Evolutionary conservation across 2,329 filamentous ascomycete genomes (phyloP).

Genomic region (Chaetomiaceae sp.): DNA sequence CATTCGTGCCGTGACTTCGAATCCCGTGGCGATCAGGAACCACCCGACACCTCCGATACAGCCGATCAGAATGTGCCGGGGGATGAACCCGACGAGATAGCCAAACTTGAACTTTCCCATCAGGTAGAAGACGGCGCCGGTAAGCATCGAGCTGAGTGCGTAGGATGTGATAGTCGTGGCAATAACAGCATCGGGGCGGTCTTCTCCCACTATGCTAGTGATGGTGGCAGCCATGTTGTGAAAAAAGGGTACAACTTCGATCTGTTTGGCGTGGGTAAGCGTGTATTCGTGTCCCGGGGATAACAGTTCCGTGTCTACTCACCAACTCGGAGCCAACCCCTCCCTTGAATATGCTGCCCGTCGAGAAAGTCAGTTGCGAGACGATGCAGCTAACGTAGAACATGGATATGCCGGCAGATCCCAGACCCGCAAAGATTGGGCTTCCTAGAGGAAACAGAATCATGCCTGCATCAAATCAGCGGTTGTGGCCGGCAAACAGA

Average conservation of each 20-base stretch:
- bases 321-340: slow-evolving; percentile 92
- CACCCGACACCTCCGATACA: slow-evolving; percentile 97
- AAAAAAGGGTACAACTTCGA: slow-evolving; percentile 97
- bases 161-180: slow-evolving; percentile 93
- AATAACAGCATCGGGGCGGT: slow-evolving; percentile 78
- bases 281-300: too few relatives aligned
- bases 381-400: slow-evolving; percentile 98
- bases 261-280: slow-evolving; percentile 42
- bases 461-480: slow-evolving; percentile 54
- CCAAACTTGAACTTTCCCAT: slow-evolving; percentile 86
- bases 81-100: slow-evolving; percentile 94
- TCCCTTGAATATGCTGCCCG: slow-evolving; percentile 81
- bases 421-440: slow-evolving; percentile 77
- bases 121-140: slow-evolving; percentile 83
- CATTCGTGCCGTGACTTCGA: slow-evolving; percentile 87
- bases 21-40: slow-evolving; percentile 85
- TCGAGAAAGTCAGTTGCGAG: slow-evolving; percentile 84
- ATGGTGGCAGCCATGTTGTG: slow-evolving; percentile 97
- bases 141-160: slow-evolving; percentile 83
- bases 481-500: background rate
- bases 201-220: slow-evolving; percentile 68
- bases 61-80: slow-evolving; percentile 89
- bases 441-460: slow-evolving; percentile 91
- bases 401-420: slow-evolving; percentile 92
- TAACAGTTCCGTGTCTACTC: slow-evolving; percentile 27